Conservation (phyloP, 1,139 yeast genomes). For the Yamadazyma friedrichii region DNA sequence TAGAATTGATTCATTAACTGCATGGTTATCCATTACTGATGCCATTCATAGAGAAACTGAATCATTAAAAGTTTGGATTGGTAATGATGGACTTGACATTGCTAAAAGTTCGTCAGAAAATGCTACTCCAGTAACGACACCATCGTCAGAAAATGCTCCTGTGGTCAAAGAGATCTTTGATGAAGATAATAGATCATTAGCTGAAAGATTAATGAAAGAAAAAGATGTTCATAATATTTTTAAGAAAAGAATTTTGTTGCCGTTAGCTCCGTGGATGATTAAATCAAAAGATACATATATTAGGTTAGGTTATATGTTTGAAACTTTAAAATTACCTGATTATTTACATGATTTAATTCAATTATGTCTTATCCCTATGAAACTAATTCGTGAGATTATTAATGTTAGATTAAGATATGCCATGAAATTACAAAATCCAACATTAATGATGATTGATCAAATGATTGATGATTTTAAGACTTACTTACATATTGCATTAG, state of each 20-base stretch:
- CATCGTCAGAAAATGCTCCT: constrained; percentile 26
- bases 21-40: constrained; percentile 79
- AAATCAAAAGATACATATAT: constrained; percentile 76
- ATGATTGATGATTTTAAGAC: constrained; percentile 83
- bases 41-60: constrained; percentile 62
- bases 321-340: constrained; percentile 72
- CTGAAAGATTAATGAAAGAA: constrained; percentile 83
- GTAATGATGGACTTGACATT: constrained; percentile 74
- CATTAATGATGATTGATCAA: constrained; percentile 95
- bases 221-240: constrained; percentile 76
- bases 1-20: constrained; percentile 72
- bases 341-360: constrained; percentile 67
- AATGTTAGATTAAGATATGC: constrained; percentile 77
- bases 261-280: constrained; percentile 69
- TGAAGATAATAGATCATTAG: constrained; percentile 66
- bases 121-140: constrained; percentile 21
- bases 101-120: constrained; percentile 32
- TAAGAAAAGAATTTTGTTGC: constrained; percentile 54
- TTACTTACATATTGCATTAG: constrained; percentile 74
- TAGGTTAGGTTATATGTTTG: constrained; percentile 60
- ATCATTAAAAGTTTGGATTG: constrained; percentile 68
- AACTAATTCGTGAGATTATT: constrained; percentile 77
- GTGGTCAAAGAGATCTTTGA: constrained; percentile 46
- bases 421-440: constrained; percentile 74
- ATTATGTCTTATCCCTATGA: constrained; percentile 74